These are phyloP conservation scores for Solanum virginianum DNA, from an alignment of 257 asterid genomes.

Conservation along the genomic window DNA sequence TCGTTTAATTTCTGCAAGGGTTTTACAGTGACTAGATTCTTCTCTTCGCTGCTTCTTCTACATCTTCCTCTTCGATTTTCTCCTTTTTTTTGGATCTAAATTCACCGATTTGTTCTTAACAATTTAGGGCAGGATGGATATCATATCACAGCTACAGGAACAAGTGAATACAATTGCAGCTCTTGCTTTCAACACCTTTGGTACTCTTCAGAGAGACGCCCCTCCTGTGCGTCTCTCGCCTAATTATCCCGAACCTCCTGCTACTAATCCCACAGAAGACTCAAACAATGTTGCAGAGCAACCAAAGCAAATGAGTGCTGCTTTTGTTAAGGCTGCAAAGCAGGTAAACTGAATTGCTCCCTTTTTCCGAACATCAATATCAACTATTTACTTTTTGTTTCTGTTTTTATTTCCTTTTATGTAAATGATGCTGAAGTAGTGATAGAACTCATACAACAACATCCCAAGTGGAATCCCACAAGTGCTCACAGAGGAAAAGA, in stretches of 20 bases:
- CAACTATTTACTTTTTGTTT: no score
- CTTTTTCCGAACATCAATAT: no score
- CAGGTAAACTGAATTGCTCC: slow-evolving; percentile 19
- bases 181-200: slow-evolving; percentile 69
- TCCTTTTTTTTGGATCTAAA: background rate
- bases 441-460: background rate
- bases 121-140: slow-evolving; percentile 34
- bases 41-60: background rate
- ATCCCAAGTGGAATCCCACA: no score
- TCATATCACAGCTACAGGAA: slow-evolving; percentile 80
- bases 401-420: no score
- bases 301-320: slow-evolving; percentile 69
- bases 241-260: slow-evolving; percentile 79
- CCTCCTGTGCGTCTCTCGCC: slow-evolving; percentile 84
- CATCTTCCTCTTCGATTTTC: background rate
- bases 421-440: background rate
- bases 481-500: no score
- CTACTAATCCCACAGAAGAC: slow-evolving; percentile 33
- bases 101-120: background rate
- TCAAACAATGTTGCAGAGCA: slow-evolving; percentile 53
- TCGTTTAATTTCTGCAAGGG: background rate
- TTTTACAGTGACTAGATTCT: background rate
- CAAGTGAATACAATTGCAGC: slow-evolving; percentile 62
- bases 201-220: slow-evolving; percentile 60
- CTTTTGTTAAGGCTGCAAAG: slow-evolving; percentile 83